Evolutionary conservation across 1,139 yeast genomes (phyloP).

Genomic region (Magnusiomyces tetraspermus): DNA sequence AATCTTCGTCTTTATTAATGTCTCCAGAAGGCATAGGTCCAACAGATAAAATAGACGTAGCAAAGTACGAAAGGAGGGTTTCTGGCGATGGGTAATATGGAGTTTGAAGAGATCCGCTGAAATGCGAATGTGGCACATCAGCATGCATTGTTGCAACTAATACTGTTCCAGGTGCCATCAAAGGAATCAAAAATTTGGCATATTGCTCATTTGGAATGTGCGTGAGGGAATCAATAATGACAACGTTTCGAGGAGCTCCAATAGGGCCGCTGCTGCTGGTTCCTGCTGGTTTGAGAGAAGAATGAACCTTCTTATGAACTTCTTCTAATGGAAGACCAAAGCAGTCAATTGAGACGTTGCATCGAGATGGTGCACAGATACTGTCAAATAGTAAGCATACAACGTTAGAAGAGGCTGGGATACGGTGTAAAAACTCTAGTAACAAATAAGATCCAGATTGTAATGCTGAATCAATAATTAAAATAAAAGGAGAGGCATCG

Average conservation of each 20-base stretch:
- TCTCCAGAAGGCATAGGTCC: slow-evolving; percentile 32
- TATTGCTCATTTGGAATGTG: slow-evolving; percentile 43
- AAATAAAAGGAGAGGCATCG: slow-evolving; percentile 63
- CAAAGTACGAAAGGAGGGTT: slow-evolving; percentile 50
- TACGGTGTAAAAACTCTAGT: slow-evolving; percentile 45
- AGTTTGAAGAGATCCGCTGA: slow-evolving; percentile 9
- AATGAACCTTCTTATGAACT: not conserved
- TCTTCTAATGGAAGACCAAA: slow-evolving; percentile 21
- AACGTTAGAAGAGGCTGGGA: slow-evolving; percentile 24
- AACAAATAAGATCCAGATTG: slow-evolving; percentile 56
- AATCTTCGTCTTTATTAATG: slow-evolving; percentile 40
- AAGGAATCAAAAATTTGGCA: slow-evolving; percentile 43
- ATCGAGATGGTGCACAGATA: slow-evolving; percentile 39
- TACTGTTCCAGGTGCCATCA: slow-evolving; percentile 47
- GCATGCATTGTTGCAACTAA: slow-evolving; percentile 54
- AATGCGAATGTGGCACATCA: slow-evolving; percentile 8
- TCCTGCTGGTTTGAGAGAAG: not conserved
- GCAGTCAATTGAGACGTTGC: slow-evolving; percentile 44
- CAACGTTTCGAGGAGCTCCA: slow-evolving; percentile 17
- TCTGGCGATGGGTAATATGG: slow-evolving; percentile 44
- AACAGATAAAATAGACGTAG: slow-evolving; percentile 60
- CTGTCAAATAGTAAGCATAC: slow-evolving; percentile 61
- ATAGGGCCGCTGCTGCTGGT: not conserved
- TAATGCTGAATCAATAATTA: slow-evolving; percentile 56
- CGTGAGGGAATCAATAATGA: slow-evolving; percentile 63